These are phyloP conservation scores for Schwanniomyces sp. DNA, from an alignment of 805 yeast species.

Conservation along the genomic window DNA sequence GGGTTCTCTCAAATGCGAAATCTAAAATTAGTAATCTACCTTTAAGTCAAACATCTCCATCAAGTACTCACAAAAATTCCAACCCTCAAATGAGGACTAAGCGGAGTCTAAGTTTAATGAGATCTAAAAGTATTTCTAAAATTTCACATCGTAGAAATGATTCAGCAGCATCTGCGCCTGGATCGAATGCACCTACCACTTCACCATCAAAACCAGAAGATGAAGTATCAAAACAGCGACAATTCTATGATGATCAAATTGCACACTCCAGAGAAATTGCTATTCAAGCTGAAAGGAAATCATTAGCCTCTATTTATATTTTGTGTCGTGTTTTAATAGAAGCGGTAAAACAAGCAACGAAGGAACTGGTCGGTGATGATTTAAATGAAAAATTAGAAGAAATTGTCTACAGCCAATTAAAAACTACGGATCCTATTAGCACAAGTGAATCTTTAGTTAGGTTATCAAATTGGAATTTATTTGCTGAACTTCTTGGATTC, in stretches of 20 bases:
- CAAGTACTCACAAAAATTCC: slow-evolving; percentile 11
- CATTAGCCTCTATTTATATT: slow-evolving; percentile 82
- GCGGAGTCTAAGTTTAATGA: slow-evolving; percentile 39
- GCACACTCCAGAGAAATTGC: slow-evolving; percentile 60
- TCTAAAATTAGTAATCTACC: slow-evolving; percentile 12
- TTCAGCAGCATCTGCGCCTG: slow-evolving; percentile 42
- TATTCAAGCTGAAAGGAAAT: slow-evolving; percentile 82
- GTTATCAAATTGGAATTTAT: slow-evolving; percentile 90
- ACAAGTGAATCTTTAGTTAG: slow-evolving; percentile 63
- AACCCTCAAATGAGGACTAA: slow-evolving; percentile 23
- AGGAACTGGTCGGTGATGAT: slow-evolving; percentile 72
- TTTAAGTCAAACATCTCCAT: slow-evolving; percentile 1
- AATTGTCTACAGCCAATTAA: slow-evolving; percentile 85
- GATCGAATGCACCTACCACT: slow-evolving; percentile 8
- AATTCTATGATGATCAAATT: slow-evolving; percentile 31
- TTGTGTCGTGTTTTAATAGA: slow-evolving; percentile 90
- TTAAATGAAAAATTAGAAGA: slow-evolving; percentile 85
- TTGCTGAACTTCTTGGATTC: slow-evolving; percentile 84
- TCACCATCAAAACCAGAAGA: slow-evolving; percentile 9
- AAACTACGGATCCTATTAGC: slow-evolving; percentile 82
- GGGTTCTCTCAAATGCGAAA: slow-evolving; percentile 34
- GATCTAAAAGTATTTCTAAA: slow-evolving; percentile 39
- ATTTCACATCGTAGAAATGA: slow-evolving; percentile 49
- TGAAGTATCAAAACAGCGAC: slow-evolving; percentile 20
- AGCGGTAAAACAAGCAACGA: slow-evolving; percentile 83